A percentile compares a stretch with the other conserved stretches of the same genome.
These are phyloP conservation scores for Fusarium nygamai DNA, from an alignment of 2,329 filamentous ascomycete genomes.

Conservation along the genomic window DNA sequence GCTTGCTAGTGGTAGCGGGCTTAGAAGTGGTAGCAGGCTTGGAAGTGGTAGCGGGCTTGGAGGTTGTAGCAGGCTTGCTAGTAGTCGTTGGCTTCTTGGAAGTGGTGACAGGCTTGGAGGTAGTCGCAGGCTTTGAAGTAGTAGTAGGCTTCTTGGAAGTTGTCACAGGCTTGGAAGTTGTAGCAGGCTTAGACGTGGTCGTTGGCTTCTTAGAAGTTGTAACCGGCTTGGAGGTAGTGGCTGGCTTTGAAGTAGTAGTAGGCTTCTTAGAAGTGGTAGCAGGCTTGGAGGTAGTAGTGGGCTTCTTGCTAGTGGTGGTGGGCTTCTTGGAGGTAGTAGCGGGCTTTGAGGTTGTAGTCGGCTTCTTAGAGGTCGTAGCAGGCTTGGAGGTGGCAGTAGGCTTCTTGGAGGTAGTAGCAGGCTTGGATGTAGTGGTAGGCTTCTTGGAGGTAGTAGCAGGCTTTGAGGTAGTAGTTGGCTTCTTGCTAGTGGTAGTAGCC, in stretches of 20 bases:
- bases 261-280: not conserved
- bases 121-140: fast-evolving
- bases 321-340: not conserved
- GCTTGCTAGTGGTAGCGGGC: fast-evolving
- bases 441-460: not conserved
- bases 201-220: not conserved
- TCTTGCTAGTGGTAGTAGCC: not conserved
- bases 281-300: not conserved
- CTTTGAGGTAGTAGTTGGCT: too few species aligned
- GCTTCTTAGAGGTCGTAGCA: not conserved
- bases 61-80: not conserved
- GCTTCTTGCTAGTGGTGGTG: not conserved
- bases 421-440: not conserved
- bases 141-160: not conserved
- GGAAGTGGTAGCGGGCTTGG: not conserved
- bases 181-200: not conserved
- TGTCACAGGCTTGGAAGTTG: not conserved
- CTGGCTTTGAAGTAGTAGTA: not conserved
- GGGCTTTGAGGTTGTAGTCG: not conserved
- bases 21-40: not conserved
- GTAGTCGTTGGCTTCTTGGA: not conserved
- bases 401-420: not conserved
- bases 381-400: not conserved
- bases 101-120: not conserved
- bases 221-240: not conserved